Evolutionary conservation across 352 stramenopile genomes (phyloP), one percentile per base, ranked within the genome.

Genomic region (Phytophthora ramorum): DNA sequence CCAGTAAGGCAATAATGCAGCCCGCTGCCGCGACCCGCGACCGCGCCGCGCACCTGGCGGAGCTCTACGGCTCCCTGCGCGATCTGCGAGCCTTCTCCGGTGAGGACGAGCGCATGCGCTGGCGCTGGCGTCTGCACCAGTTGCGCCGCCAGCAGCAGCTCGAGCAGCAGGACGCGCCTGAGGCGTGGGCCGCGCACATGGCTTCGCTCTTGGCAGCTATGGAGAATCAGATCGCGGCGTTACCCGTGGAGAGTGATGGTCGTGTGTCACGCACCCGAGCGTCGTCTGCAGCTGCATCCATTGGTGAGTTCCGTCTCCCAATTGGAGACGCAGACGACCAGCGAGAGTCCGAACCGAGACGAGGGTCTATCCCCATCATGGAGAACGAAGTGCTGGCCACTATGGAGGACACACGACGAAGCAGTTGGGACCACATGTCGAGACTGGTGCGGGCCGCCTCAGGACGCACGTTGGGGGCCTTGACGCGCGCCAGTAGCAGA

Each of bases 71-170:
- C 13, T 68, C 59, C 30, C 58, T 84, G 19, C 58, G 53, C 6
- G 26, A 47, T 14, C 50, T 65, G 2, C 54, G 75, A 7, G 9
- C 32, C 3, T 75, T 82, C 58, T 63, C 48, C 1, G 56, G 60
- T 37, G 76, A 82, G 49, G 64, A 73, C 13, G 76, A 82, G 41
- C 76, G 73, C 24, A 76, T 71, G 37, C 63, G 64, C 17, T 85
- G 74, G 74, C 66, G 68, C 30, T 79, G 60, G 74, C 51, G 59
- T 16, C 62, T 78, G 53, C 63, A 83, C 26, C 69, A 76, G 52
- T 61, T 81, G 35, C 75, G 61, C 37, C 59, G 67, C 16, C 71
- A 82, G 46, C 71, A 71, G 34, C 50, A 76, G 16, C 52, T 67
- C 7, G 67, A 78, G 32, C 64, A 61, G 17, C 58, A 71, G 19